Percentiles rank a stretch among this genome's conserved stretches.
These are phyloP conservation scores for Prunus mira DNA, from an alignment of 306 rosid species.

Conservation along the genomic window DNA sequence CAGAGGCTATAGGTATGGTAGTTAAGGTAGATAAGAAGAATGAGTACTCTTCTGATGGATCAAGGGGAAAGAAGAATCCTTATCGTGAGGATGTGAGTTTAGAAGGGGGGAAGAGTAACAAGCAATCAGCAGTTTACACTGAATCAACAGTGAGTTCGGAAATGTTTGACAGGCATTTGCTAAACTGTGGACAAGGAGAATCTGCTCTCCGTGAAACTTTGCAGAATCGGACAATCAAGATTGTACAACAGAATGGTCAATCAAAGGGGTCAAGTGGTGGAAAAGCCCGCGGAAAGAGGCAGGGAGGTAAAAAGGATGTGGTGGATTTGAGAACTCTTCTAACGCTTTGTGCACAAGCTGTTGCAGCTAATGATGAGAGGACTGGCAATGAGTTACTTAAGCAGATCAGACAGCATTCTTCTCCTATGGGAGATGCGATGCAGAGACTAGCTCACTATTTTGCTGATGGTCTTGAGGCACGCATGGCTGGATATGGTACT, in stretches of 20 bases:
- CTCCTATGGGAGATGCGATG: slow-evolving; percentile 35
- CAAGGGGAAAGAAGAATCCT: slow-evolving; percentile 35
- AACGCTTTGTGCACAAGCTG: slow-evolving; percentile 39
- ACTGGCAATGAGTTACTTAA: slow-evolving; percentile 24
- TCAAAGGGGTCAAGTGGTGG: slow-evolving; percentile 26
- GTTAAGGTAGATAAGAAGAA: slow-evolving; percentile 16
- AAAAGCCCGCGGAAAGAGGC: slow-evolving; percentile 32
- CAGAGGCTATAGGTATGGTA: slow-evolving; percentile 12
- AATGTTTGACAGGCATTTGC: slow-evolving; percentile 33
- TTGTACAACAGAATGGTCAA: slow-evolving; percentile 23
- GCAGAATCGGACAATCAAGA: slow-evolving; percentile 24
- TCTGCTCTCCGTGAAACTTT: slow-evolving; percentile 22
- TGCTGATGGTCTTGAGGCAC: slow-evolving; percentile 44
- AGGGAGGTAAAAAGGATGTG: slow-evolving; percentile 27
- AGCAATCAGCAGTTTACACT: slow-evolving; percentile 24
- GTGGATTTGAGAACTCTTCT: slow-evolving; percentile 39
- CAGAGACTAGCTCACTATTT: slow-evolving; percentile 38
- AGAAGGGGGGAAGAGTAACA: slow-evolving; percentile 31
- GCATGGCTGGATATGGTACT: slow-evolving; percentile 37
- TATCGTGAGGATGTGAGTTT: slow-evolving; percentile 1
- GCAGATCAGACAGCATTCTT: slow-evolving; percentile 37
- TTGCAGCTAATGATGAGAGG: slow-evolving; percentile 31
- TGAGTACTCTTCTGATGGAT: slow-evolving; percentile 10
- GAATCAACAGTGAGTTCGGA: slow-evolving; percentile 34
- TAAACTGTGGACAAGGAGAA: slow-evolving; percentile 18